These are phyloP conservation scores for Arxiozyma telluris DNA, from an alignment of 1,139 yeast species.

Conservation along the genomic window DNA sequence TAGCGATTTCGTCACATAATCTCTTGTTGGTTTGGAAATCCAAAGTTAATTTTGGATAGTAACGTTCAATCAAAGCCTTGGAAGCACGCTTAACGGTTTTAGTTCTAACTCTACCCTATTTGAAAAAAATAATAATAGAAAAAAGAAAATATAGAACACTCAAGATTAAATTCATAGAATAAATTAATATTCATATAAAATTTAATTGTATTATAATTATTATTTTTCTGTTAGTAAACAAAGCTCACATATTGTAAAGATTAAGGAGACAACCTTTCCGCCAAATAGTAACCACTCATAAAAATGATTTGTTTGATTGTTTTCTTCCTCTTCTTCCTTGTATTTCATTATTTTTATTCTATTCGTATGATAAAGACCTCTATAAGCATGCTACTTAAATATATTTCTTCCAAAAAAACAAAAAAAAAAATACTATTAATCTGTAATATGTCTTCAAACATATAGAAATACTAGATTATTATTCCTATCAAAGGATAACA, in stretches of 20 bases:
- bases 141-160: background rate
- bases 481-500: too few relatives aligned
- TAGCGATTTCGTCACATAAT: slow-evolving; percentile 96
- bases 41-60: slow-evolving; percentile 99
- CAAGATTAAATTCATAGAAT: background rate
- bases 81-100: slow-evolving; percentile 99
- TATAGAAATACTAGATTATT: too few relatives aligned
- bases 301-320: background rate
- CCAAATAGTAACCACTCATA: too few relatives aligned
- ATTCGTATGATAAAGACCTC: too few relatives aligned
- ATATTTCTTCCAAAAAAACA: too few relatives aligned
- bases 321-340: background rate
- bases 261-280: background rate
- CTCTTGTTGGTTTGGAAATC: slow-evolving; percentile 99
- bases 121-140: background rate
- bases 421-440: too few relatives aligned
- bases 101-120: slow-evolving; percentile 95
- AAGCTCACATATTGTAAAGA: background rate
- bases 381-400: too few relatives aligned
- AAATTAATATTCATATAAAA: background rate
- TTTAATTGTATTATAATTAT: background rate
- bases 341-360: background rate
- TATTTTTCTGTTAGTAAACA: background rate
- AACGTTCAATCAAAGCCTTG: slow-evolving; percentile 98
- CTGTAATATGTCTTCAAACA: background rate